Base-by-base conservation (phyloP, 2,329 filamentous ascomycete genomes). In the Ascochyta fabae region DNA sequence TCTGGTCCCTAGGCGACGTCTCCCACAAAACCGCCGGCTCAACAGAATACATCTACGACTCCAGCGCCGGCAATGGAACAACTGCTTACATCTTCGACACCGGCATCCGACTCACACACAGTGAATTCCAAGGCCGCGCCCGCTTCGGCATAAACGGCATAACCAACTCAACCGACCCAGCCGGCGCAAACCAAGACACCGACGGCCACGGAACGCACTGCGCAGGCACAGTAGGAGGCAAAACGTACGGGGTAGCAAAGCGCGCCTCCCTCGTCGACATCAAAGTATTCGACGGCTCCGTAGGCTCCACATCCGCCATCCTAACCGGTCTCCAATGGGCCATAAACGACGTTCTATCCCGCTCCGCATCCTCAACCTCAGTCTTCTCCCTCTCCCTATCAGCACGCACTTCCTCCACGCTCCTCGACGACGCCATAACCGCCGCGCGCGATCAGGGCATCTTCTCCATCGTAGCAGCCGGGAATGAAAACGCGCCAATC, bases 41-140 rank as follows among this genome's bases (percentile, higher is more conserved):
- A 33, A 58, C 13, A 19, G 34, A 50, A 19, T 61, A 61, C 44
- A 29, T 56, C 39, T 61, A 61, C 36, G 48, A 59, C 34, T 5
- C 39, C 13, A 43, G 16, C 16, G 56, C 59, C 3, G 59, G 56
- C 9, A 27, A 16, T 3, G 52, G 56, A 2, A 63, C 55, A 64
- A 85, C 80, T 5, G 83, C 80, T 15, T 88, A 83, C 68, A 76
- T 88, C n/a, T 79, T 88, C 26, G 86, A 88, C 71, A 87, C 84
- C 4, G 86, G 86, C 58, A 81, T 88, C 70, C 73, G 74, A 48
- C 69, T 73, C 34, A 80, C 77, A 4, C 86, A 88, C 71, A 12
- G 19, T 5, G 61, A 66, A 27, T 66, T 66, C 35, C 52, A 56
- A 34, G 58, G 56, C 22, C 48, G 63, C 8, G 56, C 52, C 10